Base-by-base conservation (phyloP, 2,329 filamentous ascomycete species). In the Cercospora brassicicola region DNA sequence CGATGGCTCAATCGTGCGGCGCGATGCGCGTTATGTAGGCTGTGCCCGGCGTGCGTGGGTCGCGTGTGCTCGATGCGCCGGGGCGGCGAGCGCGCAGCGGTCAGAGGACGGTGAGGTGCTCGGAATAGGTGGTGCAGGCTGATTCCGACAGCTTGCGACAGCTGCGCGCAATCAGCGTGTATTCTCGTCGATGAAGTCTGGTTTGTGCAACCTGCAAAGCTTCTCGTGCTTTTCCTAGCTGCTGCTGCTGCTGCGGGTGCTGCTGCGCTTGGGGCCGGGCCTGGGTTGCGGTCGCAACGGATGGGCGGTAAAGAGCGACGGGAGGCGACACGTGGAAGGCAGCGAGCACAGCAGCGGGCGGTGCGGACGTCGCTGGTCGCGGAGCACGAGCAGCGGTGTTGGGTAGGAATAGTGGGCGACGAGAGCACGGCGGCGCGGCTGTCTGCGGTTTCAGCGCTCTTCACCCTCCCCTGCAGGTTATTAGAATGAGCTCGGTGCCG, bases 291-390 rank as follows among this genome's bases (percentile, higher is more conserved):
- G 18, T 42, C 59, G 59, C 31, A n/a, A 8, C 15, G 59, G n/a
- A 42, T 42, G 59, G 64, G 60, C 61, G 55, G 60, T 64, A 67
- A 67, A 57, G 65, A 67, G 55, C 60, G 65, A 67, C 65, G 57
- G 53, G 53, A n/a, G 28, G 18, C 45, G 45, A 51, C 45, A 51
- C 45, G 45, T 51, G 45, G 45, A 51, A 42, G 42, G 48, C 53
- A 45, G 59, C 55, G 64, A 56, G 55, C 28, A 53, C 26, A 30
- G 64, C 59, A 57, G 59, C 31, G 55, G 55, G 26, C 55, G 57
- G 26, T 62, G 59, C 13, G 51, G 55, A 42, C 31, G 64, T 45
- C 30, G 64, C 33, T 61, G 62, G 36, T 66, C 23, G 56, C n/a
- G 33, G 42, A 36, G 48, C 51, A 56, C 45, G 45, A 51, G 65